Base-by-base conservation (phyloP, 2,329 filamentous ascomycete genomes). In the Fusarium piperis region DNA sequence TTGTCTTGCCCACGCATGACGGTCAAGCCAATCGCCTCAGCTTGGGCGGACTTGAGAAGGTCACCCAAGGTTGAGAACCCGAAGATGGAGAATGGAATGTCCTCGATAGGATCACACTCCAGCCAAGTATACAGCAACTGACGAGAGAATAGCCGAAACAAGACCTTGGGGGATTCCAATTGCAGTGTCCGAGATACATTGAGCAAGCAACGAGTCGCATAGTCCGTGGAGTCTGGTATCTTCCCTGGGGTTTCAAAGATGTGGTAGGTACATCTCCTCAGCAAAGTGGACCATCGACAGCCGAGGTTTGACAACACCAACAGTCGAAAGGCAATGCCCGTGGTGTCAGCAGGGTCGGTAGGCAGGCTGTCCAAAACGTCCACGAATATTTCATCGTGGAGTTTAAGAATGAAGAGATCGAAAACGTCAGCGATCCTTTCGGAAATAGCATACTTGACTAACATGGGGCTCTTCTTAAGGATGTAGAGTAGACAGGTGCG, bases 71-170 rank as follows among this genome's bases (percentile, higher is more conserved):
- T 89, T 1, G 81, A 65, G 77, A 97, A 99, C 1, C 91, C 92
- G 79, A 99, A 99, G 2, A 96, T 93, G n/a, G 86, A 84, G 77
- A 89, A 97, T 0, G 96, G 95, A 55, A 99, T 93, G 4, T 89
- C 85, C n/a, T 88, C 84, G 9, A 97, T 83, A 1, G 83, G 81
- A 65, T 92, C 88, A 1, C 83, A 83, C 68, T 94, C 90, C 4
- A 97, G 88, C 95, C 95, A 99, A 0, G 94, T 97, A 78, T 94
- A 97, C 4, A 98, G 84, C 8, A 99, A 86, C 77, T 99, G 96
- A 3, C 95, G 91, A 8, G 94, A 91, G 78, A 98, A 99, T 1
- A 98, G 84, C 7, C 85, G 85, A 77, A 99, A 98, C 1, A 99
- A 83, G 35, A 91, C 88, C 73, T 87, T 89, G 0, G 94, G 86